Evolutionary conservation across 257 asterid species (phyloP).

Genomic region (Ballota nigra): DNA sequence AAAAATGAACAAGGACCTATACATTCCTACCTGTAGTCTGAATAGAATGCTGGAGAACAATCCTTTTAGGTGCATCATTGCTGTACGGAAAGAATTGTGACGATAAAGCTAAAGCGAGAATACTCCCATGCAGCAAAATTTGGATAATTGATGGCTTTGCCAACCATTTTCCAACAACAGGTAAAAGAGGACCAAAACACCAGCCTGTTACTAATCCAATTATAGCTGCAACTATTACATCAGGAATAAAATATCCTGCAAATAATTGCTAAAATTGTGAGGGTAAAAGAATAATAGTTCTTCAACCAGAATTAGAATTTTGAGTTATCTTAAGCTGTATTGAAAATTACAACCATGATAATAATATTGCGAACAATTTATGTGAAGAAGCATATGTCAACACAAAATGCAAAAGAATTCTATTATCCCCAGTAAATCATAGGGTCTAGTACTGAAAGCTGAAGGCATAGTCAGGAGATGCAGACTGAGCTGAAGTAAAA

Average conservation of each 20-base stretch:
- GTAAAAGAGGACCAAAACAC: slow-evolving; percentile 90
- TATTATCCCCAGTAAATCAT: not conserved
- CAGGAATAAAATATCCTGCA: slow-evolving; percentile 91
- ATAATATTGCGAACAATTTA: slow-evolving; percentile 9
- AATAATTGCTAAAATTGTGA: slow-evolving; percentile 21
- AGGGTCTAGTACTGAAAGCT: not conserved
- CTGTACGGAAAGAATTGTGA: slow-evolving; percentile 97
- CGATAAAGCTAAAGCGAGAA: slow-evolving; percentile 78
- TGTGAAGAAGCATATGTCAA: not conserved
- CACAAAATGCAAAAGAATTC: not conserved
- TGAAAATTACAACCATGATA: slow-evolving; percentile 11
- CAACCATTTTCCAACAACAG: slow-evolving; percentile 76
- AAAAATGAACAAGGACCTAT: slow-evolving; percentile 6
- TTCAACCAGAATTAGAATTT: not conserved
- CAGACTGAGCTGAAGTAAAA: not conserved
- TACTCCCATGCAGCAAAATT: slow-evolving; percentile 63
- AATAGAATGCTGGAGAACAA: slow-evolving; percentile 79
- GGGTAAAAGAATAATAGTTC: slow-evolving; percentile 3
- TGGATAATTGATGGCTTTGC: slow-evolving; percentile 60
- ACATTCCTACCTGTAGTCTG: slow-evolving; percentile 60
- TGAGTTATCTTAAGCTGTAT: not conserved
- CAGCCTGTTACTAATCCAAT: slow-evolving; percentile 88
- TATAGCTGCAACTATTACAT: slow-evolving; percentile 70
- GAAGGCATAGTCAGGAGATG: not conserved
- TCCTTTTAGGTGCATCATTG: slow-evolving; percentile 92